These are phyloP conservation scores for Chenopodium quinoa DNA, from an alignment of 148 eudicot genomes.

Conservation along the genomic window DNA sequence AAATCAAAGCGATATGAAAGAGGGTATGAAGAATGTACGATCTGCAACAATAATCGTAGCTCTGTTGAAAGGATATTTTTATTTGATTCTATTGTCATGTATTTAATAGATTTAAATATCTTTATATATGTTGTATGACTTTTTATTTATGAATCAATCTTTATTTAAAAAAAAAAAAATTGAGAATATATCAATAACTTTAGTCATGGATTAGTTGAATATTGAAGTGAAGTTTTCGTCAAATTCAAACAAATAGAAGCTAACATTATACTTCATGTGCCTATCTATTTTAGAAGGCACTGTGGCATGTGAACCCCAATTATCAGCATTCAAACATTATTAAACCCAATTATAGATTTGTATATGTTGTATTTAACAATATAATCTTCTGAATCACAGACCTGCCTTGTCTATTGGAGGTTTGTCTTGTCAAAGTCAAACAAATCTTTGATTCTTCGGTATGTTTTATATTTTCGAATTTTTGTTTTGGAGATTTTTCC, in stretches of 20 bases:
- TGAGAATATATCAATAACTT: too few relatives aligned
- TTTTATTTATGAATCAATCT: too few relatives aligned
- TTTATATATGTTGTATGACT: too few relatives aligned
- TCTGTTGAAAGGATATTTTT: too few relatives aligned
- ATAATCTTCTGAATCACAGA: neutral
- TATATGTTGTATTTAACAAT: neutral
- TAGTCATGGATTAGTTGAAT: neutral
- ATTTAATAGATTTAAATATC: too few relatives aligned
- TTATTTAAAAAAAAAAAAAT: too few relatives aligned
- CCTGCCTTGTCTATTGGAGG: constrained; percentile 16
- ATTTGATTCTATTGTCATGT: too few relatives aligned
- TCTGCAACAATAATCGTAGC: too few relatives aligned
- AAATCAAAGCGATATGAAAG: too few relatives aligned
- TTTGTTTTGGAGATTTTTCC: neutral
- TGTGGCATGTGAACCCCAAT: constrained; percentile 23
- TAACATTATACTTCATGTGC: constrained; percentile 20
- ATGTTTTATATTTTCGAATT: too few relatives aligned
- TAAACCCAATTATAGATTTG: too few relatives aligned
- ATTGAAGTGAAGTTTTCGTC: neutral
- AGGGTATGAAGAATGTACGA: too few relatives aligned
- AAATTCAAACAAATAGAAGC: constrained; percentile 21
- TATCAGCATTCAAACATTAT: constrained; percentile 1
- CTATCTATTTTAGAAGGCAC: constrained; percentile 1
- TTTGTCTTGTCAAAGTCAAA: constrained; percentile 21
- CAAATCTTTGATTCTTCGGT: neutral